Conservation (phyloP, 2,329 filamentous ascomycete species). For the Ophiosphaerella korrae region DNA sequence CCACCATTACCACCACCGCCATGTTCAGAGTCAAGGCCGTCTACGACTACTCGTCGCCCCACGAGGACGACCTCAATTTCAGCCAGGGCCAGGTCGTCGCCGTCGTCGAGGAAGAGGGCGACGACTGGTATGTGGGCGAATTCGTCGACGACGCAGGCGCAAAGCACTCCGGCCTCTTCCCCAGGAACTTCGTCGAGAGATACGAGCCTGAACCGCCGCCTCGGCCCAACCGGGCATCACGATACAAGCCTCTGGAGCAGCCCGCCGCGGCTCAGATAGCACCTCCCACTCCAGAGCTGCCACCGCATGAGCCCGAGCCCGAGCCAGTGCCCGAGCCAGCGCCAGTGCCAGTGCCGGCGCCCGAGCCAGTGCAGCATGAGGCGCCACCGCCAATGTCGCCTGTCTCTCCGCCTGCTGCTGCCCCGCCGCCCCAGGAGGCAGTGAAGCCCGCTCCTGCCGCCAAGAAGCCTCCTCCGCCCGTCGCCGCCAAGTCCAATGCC, state of each 20-base stretch:
- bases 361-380: conserved; percentile 1
- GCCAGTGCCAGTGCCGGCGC: conserved; percentile 38
- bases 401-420: conserved; percentile 33
- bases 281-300: conserved; percentile 34
- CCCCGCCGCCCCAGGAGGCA: conserved; percentile 39
- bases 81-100: conserved; percentile 85
- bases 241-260: conserved; percentile 50
- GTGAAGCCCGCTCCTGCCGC: conserved; percentile 48
- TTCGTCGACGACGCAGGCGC: conserved; percentile 77
- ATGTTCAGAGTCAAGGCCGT: conserved; percentile 92
- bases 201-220: conserved; percentile 91
- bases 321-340: conserved; percentile 33
- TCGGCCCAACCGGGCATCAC: conserved; percentile 73
- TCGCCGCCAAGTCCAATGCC: conserved; percentile 79
- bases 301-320: conserved; percentile 34
- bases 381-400: conserved; percentile 28
- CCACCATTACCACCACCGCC: conserved; percentile 9
- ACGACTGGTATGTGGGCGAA: conserved; percentile 91
- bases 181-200: conserved; percentile 95
- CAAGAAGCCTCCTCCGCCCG: conserved; percentile 68
- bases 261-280: conserved; percentile 28
- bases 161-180: conserved; percentile 86
- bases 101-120: conserved; percentile 89
- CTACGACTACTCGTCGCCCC: conserved; percentile 89
- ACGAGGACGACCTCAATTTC: conserved; percentile 95